A percentile compares a stretch with the other conserved stretches of the same genome.
These are phyloP conservation scores for Cephalotrichum gorgonifer DNA, from an alignment of 2,329 filamentous ascomycete genomes.

Conservation along the genomic window DNA sequence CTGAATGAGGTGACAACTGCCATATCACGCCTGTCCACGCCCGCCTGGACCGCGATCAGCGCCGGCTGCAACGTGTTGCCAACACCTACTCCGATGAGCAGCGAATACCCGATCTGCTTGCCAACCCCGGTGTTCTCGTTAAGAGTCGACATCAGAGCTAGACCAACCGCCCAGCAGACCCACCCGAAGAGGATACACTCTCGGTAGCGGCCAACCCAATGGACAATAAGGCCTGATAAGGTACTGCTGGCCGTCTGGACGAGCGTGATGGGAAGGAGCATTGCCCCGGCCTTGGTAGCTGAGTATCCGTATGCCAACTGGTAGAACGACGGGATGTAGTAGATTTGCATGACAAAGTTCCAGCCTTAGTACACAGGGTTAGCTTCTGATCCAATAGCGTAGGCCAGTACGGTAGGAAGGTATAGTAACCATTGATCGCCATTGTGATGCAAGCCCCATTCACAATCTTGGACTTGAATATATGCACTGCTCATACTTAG, in stretches of 20 bases:
- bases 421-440: constrained; percentile 48
- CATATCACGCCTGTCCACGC: constrained; percentile 38
- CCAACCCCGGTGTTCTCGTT: constrained; percentile 34
- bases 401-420: no score
- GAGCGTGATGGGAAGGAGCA: constrained; percentile 31
- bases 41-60: constrained; percentile 44
- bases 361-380: no score
- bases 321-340: constrained; percentile 35
- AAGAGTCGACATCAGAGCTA: constrained; percentile 41
- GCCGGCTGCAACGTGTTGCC: constrained; percentile 41
- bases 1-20: constrained; percentile 31
- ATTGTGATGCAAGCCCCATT: constrained; percentile 45
- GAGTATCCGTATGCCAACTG: constrained; percentile 33
- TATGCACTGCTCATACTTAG: constrained; percentile 28
- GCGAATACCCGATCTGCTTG: constrained; percentile 43
- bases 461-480: constrained; percentile 42
- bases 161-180: constrained; percentile 38
- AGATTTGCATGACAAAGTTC: constrained; percentile 48
- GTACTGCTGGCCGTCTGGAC: constrained; percentile 35
- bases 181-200: constrained; percentile 44
- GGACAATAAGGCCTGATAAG: constrained; percentile 39
- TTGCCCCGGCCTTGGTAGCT: constrained; percentile 27
- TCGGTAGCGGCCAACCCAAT: constrained; percentile 40
- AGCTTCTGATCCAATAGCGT: no score
- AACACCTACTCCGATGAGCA: constrained; percentile 40